Evolutionary conservation across 306 rosid species (phyloP), one percentile per base, ranked within the genome.

Genomic region (Rubus parviflorus): DNA sequence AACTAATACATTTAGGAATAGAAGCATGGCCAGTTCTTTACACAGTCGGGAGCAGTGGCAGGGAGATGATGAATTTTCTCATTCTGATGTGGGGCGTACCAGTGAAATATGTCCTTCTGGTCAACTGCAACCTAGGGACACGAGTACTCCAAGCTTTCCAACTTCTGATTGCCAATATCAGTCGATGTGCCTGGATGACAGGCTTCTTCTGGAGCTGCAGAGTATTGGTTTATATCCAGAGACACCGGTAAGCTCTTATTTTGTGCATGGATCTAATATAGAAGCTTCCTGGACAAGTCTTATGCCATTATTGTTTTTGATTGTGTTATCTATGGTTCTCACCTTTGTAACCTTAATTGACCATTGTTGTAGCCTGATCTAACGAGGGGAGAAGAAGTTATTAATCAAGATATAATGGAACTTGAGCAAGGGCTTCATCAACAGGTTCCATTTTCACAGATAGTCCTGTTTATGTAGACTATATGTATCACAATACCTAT

Each of bases 181-280:
- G 85, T 83, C 79, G 70, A 90, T 93, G 98, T 79, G 87, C 70
- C 72, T 90, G 81, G 88, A 91, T 70, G 92, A 91, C 77, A 90
- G 82, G 78, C 90, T 93, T 85, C 79, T 91, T 68, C 83, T 93
- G 86, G 98, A 93, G 86, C 86, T 93, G 84, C 97, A 90, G 79
- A 90, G 97, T 80, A 81, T 93, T 71, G 98, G 97, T 77, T 57
- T 93, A 76, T 88, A 86, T 90, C 92, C 96, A 42, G 98, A 91
- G 81, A 72, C 75, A 81, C 77, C 91, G 91, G 98, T 93, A 82
- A 57, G 91, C 66, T 60, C 77, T 84, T 53, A 81, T 69, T 66
- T 83, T 43, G 11, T 30, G 13, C 63, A 10, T 60, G 81, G 25
- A 67, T 74, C 72, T 75, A 43, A 69, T 65, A 37, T 75, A 43